Percentiles rank a stretch among this genome's conserved stretches.
Evolutionary conservation across 176 grass and related monocot genomes (phyloP).

Genomic region (Cenchrus americanus): DNA sequence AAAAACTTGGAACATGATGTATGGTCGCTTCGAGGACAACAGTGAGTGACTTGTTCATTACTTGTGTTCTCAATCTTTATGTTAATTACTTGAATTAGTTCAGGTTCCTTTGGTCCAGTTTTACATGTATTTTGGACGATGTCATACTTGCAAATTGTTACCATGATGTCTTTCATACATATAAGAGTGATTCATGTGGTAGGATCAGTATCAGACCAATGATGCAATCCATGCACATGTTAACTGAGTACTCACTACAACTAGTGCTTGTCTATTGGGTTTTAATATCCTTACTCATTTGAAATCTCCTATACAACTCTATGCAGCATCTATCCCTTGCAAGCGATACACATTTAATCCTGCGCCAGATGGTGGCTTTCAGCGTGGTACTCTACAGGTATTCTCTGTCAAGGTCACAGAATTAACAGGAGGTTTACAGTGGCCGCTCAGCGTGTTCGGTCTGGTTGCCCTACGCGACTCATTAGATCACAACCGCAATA

Average conservation of each 20-base stretch:
- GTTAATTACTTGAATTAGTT: neutral
- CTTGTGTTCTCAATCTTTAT: neutral
- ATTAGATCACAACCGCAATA: neutral
- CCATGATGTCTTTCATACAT: neutral
- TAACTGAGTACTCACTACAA: neutral
- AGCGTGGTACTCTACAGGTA: neutral
- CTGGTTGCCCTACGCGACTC: neutral
- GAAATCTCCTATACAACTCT: neutral
- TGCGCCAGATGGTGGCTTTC: neutral
- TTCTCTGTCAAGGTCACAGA: neutral
- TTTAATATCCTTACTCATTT: neutral
- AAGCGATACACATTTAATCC: neutral
- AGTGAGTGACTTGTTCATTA: neutral
- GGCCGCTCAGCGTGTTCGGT: constrained; percentile 2
- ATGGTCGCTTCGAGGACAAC: neutral
- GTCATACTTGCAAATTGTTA: neutral
- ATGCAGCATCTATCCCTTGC: constrained; percentile 16
- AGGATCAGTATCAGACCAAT: neutral
- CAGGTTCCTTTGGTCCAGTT: neutral
- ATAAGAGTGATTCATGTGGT: neutral
- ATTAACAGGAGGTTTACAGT: constrained; percentile 14
- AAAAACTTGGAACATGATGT: neutral
- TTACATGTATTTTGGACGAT: neutral
- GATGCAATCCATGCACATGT: neutral
- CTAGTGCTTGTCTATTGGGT: neutral